These are phyloP conservation scores for Trametes hirsuta DNA, from an alignment of 1,284 basidiomycete species.

Conservation along the genomic window DNA sequence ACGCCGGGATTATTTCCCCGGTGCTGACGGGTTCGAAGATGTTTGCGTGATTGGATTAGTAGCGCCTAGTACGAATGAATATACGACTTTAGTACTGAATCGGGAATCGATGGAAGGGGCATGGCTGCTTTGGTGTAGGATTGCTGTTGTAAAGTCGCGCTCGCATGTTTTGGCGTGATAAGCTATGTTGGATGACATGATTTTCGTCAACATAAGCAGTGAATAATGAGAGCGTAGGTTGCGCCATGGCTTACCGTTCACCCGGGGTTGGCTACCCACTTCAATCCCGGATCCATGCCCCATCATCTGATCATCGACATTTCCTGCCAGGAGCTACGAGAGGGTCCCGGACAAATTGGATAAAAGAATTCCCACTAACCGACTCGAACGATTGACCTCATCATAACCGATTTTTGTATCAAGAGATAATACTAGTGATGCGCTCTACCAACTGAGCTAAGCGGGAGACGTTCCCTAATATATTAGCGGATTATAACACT, in stretches of 20 bases:
- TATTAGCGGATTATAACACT: no score
- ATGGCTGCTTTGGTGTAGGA: no score
- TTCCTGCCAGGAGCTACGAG: no score
- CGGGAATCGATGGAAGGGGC: no score
- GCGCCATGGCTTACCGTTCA: no score
- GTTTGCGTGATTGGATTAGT: neutral
- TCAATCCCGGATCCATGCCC: neutral
- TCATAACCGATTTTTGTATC: slow-evolving; percentile 35
- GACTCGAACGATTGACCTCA: slow-evolving; percentile 59
- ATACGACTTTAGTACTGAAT: neutral
- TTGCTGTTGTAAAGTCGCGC: no score
- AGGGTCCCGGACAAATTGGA: no score
- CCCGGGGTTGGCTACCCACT: neutral
- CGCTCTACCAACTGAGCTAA: slow-evolving; percentile 65
- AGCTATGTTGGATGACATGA: no score
- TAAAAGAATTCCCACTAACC: slow-evolving; percentile 46
- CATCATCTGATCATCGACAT: neutral
- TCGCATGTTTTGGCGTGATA: no score
- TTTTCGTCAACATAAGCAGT: no score
- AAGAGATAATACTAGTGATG: slow-evolving; percentile 43
- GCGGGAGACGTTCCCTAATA: slow-evolving; percentile 18
- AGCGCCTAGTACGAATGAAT: neutral
- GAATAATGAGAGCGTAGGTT: no score
- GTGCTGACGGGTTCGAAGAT: slow-evolving; percentile 33
- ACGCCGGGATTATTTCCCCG: slow-evolving; percentile 35